Conservation (phyloP, 768 basidiomycete species). For the Udeniomyces megalosporus region DNA sequence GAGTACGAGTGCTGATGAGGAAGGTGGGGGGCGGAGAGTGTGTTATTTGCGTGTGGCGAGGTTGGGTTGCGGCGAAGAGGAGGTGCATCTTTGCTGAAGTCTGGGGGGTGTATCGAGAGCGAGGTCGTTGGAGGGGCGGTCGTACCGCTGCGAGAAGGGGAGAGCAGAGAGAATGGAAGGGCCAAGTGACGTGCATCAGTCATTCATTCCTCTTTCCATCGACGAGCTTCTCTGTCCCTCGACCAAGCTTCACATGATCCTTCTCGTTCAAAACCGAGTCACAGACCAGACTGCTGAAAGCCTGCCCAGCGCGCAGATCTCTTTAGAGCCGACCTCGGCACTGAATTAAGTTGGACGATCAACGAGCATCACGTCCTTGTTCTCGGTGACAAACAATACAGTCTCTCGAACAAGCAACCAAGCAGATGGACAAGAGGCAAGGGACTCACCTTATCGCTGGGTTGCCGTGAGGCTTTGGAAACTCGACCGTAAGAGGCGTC, state of each 20-base stretch:
- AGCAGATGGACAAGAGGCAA: too few species aligned
- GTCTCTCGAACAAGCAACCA: not conserved
- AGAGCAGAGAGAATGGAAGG: not conserved
- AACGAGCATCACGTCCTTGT: not conserved
- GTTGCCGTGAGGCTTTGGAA: conserved; percentile 4
- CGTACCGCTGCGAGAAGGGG: conserved; percentile 1
- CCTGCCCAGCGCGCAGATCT: too few species aligned
- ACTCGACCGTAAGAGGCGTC: conserved; percentile 10
- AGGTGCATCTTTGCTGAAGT: conserved; percentile 44
- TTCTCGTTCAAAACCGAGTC: too few species aligned
- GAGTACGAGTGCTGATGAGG: conserved; percentile 9
- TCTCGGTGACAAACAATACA: not conserved
- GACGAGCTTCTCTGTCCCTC: not conserved
- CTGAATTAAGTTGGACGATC: too few species aligned
- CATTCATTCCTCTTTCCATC: not conserved
- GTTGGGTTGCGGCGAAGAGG: conserved; percentile 13
- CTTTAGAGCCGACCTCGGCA: too few species aligned
- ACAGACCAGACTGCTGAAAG: too few species aligned
- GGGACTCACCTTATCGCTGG: conserved; percentile 2
- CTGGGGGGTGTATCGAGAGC: conserved; percentile 70
- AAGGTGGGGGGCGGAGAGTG: conserved; percentile 13
- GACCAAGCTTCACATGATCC: too few species aligned
- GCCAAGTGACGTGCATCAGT: not conserved
- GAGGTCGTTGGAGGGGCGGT: conserved; percentile 38
- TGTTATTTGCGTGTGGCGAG: not conserved